Percentiles rank a stretch among this genome's conserved stretches.
phyloP scores from a whole-genome alignment of 139 green algal genomes.

The Chlamydomonas applanata region DNA sequence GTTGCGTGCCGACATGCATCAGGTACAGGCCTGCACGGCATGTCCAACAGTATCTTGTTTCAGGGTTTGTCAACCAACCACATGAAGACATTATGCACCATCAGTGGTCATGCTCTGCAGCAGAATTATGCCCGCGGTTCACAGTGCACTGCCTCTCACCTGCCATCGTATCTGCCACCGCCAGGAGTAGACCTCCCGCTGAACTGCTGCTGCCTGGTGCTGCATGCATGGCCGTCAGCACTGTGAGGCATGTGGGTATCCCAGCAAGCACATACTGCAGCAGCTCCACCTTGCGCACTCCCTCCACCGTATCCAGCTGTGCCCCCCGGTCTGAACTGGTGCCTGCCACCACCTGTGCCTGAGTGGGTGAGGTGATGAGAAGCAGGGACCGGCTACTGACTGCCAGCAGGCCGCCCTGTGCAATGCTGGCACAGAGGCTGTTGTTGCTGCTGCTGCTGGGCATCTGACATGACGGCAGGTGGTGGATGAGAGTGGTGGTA shows the following conservation, averaged over 20 bases:
- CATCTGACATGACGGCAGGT: background rate
- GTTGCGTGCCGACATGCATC: constrained; percentile 1
- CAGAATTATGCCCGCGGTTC: too few species aligned
- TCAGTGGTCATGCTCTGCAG: background rate
- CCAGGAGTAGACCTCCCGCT: background rate
- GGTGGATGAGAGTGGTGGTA: background rate
- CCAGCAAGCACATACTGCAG: background rate
- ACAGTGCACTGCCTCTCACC: background rate
- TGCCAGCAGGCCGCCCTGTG: background rate
- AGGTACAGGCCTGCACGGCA: constrained; percentile 19
- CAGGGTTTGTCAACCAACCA: background rate
- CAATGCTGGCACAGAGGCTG: too few species aligned
- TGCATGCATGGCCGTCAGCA: background rate
- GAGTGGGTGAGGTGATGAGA: background rate
- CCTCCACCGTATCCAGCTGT: background rate
- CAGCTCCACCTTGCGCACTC: background rate
- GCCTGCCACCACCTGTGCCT: background rate
- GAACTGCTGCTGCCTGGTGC: background rate
- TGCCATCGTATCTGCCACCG: constrained; percentile 1
- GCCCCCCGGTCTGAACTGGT: background rate
- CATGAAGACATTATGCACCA: background rate
- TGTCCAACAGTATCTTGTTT: background rate
- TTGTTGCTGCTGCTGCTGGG: too few species aligned
- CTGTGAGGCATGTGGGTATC: background rate
- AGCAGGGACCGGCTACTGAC: background rate